These are phyloP conservation scores for Gamsiella multidivaricata DNA, from an alignment of 192 early-diverging fungal genomes.

Conservation along the genomic window DNA sequence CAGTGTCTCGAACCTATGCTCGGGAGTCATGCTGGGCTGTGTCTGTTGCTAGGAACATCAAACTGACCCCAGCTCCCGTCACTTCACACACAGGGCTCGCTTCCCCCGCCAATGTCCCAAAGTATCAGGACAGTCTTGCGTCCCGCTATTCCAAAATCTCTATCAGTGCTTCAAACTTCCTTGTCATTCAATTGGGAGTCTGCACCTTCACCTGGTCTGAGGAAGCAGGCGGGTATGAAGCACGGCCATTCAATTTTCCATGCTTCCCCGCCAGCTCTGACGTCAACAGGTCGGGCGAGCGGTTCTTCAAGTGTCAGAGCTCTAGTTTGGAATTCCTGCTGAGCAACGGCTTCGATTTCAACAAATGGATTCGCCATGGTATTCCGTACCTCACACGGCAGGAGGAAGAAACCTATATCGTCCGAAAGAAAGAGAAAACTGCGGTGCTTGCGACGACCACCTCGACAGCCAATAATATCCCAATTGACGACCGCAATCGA, in stretches of 20 bases:
- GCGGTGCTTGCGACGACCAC: neutral
- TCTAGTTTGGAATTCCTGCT: slow-evolving; percentile 79
- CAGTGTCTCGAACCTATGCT: neutral
- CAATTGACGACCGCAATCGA: slow-evolving; percentile 63
- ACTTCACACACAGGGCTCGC: slow-evolving; percentile 20
- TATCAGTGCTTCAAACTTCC: slow-evolving; percentile 47
- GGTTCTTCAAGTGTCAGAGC: slow-evolving; percentile 58
- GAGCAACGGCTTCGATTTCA: slow-evolving; percentile 88
- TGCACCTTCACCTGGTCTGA: slow-evolving; percentile 82
- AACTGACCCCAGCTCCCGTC: neutral
- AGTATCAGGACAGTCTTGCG: slow-evolving; percentile 31
- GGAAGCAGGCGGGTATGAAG: slow-evolving; percentile 68
- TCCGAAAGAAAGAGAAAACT: slow-evolving; percentile 22
- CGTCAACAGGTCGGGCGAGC: slow-evolving; percentile 59
- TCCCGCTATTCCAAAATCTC: slow-evolving; percentile 39
- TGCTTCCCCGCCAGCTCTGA: slow-evolving; percentile 77
- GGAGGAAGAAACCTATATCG: slow-evolving; percentile 61
- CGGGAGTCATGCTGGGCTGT: too few species aligned
- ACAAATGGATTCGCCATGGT: slow-evolving; percentile 86
- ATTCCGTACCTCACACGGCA: slow-evolving; percentile 75
- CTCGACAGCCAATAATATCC: slow-evolving; percentile 38
- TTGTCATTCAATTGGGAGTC: slow-evolving; percentile 85
- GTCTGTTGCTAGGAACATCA: neutral
- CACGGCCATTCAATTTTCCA: slow-evolving; percentile 89
- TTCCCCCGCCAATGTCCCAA: slow-evolving; percentile 19